Evolutionary conservation across 306 rosid species (phyloP).

Genomic region (Lathyrus tuberosus): DNA sequence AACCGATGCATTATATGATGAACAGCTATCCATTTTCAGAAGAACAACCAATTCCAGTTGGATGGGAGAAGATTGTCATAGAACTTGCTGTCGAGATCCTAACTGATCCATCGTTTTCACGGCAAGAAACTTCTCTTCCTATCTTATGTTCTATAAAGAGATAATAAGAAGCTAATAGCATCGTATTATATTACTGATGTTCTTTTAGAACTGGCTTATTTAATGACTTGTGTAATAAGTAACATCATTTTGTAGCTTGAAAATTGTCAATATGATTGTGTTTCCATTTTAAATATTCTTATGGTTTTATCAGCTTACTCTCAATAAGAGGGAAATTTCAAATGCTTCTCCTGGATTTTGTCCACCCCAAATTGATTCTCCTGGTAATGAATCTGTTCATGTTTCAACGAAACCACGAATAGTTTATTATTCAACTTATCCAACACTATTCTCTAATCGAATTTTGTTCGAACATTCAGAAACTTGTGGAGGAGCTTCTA

Average conservation of each 20-base stretch:
- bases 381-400: constrained; percentile 52
- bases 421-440: too few relatives aligned
- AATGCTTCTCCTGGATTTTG: constrained; percentile 79
- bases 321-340: constrained; percentile 67
- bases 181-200: too few relatives aligned
- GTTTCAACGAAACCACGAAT: constrained; percentile 15
- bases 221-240: too few relatives aligned
- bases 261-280: constrained; percentile 19
- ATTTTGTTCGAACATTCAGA: too few relatives aligned
- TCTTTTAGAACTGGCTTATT: too few relatives aligned
- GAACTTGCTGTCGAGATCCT: constrained; percentile 79
- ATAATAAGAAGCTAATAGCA: too few relatives aligned
- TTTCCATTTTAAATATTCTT: neutral
- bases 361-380: constrained; percentile 79
- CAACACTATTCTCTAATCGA: too few relatives aligned
- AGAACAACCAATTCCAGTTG: constrained; percentile 79
- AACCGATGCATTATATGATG: constrained; percentile 32
- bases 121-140: constrained; percentile 47
- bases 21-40: constrained; percentile 85
- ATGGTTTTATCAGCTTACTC: constrained; percentile 55
- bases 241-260: too few relatives aligned
- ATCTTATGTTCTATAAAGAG: neutral
- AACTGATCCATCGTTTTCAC: constrained; percentile 67
- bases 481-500: too few relatives aligned
- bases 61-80: constrained; percentile 75